Evolutionary conservation across 2,329 filamentous ascomycete species (phyloP), one percentile per base, ranked within the genome.

Genomic region (Pseudofabraea citricarpa): DNA sequence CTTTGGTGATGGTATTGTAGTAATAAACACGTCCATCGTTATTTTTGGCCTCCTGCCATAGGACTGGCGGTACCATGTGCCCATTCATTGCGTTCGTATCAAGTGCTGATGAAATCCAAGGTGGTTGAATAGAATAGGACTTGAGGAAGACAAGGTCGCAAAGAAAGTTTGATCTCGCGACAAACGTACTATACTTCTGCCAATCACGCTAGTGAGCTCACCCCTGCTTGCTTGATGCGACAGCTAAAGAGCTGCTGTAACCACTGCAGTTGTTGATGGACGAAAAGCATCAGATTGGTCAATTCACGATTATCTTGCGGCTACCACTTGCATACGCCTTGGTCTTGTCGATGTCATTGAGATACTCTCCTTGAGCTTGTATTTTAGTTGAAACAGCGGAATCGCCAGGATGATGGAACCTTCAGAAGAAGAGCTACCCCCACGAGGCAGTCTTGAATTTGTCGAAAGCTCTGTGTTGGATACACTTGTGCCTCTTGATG

Each of bases 1-100:
- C 79, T 62, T 94, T 94, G 13, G 90, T 95, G 48, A 80, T 69
- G 10, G 81, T 70, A 63, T 98, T 95, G 73, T 90, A 95, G 65
- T 94, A 98, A 66, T 98, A 98, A 36, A 81, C 74, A 54, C 87
- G 81, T 52, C 90, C 91, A 59, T 95, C 90, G 3, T 82, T 70
- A 54, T 85, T 87, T 55, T 82, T 84, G 55, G 87, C 83, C 64
- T 93, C 87, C 64, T 87, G 83, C 90, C 90, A 96, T 33, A 77
- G 62, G 44, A 72, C 66, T 41, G 75, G 71, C 49, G 73, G 44
- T 26, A 50, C 49, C 13, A 43, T 44, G 41, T 62, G 55, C 41
- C 58, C 58, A 48, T 62, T 62, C 15, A 56, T 54, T 42, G 54
- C 58, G 37, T 60, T 61, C 38, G 51, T 55, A 15, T 44, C 47